A percentile compares a stretch with the other conserved stretches of the same genome.
These are phyloP conservation scores for Phaeolepiota aurea DNA, from an alignment of 768 basidiomycete species.

Conservation along the genomic window DNA sequence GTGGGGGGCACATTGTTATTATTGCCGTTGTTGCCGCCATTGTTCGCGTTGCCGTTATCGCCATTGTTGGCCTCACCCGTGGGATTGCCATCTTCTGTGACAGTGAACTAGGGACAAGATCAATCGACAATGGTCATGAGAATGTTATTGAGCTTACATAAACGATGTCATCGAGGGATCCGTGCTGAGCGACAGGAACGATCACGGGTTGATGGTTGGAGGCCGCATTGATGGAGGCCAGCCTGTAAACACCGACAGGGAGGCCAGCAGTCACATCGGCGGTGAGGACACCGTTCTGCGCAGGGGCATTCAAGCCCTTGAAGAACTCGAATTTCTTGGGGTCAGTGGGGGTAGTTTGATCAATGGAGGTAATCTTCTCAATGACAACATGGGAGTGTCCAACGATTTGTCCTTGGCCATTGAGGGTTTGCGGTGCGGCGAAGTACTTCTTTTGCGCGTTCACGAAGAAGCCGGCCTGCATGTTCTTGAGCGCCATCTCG, in stretches of 20 bases:
- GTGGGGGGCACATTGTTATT: too few relatives aligned
- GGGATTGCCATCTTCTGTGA: conserved; percentile 22
- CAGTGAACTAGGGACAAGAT: conserved; percentile 20
- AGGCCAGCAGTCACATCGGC: conserved; percentile 40
- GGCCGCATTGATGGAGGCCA: conserved; percentile 43
- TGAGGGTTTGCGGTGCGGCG: conserved; percentile 40
- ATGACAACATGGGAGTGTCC: conserved; percentile 56
- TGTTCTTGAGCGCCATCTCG: conserved; percentile 24
- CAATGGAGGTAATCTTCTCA: conserved; percentile 32
- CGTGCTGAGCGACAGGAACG: conserved; percentile 42
- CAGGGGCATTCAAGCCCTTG: conserved; percentile 47
- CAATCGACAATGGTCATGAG: conserved; percentile 3
- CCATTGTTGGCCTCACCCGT: conserved; percentile 8
- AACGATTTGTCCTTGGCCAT: conserved; percentile 29
- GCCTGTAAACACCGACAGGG: conserved; percentile 47
- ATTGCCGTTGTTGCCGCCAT: conserved; percentile 8
- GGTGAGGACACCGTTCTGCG: conserved; percentile 40
- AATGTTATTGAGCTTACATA: conserved; percentile 25
- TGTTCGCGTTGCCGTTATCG: conserved; percentile 9
- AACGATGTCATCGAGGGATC: conserved; percentile 36
- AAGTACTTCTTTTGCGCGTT: conserved; percentile 44
- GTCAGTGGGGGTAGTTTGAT: conserved; percentile 34
- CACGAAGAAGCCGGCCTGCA: conserved; percentile 39
- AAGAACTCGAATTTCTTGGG: conserved; percentile 54
- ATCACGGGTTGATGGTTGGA: conserved; percentile 43